Base-by-base conservation (phyloP, 1,284 basidiomycete species). In the Ceratobasidium sp. region DNA sequence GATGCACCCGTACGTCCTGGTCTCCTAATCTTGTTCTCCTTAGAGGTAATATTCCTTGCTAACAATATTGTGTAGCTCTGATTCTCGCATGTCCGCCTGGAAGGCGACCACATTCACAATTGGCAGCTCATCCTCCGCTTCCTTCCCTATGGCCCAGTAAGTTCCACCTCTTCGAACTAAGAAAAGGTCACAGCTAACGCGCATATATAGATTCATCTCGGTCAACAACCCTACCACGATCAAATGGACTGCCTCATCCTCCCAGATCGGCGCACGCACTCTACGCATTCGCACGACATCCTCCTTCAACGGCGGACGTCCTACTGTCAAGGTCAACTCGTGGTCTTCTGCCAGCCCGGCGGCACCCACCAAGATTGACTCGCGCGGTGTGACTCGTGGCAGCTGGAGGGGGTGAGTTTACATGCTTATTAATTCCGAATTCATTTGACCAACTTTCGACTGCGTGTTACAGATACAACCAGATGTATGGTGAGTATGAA, bases 111-210 rank as follows among this genome's bases (percentile, higher is more conserved):
- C 83, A 0, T 83, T 79, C 78, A 83, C 78, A 14, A 80, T 84
- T 60, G 82, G 82, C 17, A 77, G 15, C 72, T 79, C 76, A 75
- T 64, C 63, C 0, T 17, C 73, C 15, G 19, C 71, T 19, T 76
- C 73, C 22, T 83, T 85, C 80, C 83, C 84, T 11, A 83, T 84
- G 83, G 84, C 83, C 6, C 76, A 69, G 54, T 48, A 31, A 33
- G 54, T 14, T n/a, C 19, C 4, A 2, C 4, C 19, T 2, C 50
- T 11, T 5, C 48, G 7, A 24, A 19, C 27, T 17, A 27, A 2
- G n/a, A 24, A 6, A 29, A n/a, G n/a, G n/a, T 41, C 31, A 15
- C 17, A 36, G 11, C 17, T 65, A 11, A 65, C 48, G 7, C n/a
- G 53, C 48, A 56, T 36, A n/a, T 7, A 2, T 22, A 69, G 82